Evolutionary conservation across 805 yeast species (phyloP), one percentile per base, ranked within the genome.

Genomic region (Spathaspora sp.): DNA sequence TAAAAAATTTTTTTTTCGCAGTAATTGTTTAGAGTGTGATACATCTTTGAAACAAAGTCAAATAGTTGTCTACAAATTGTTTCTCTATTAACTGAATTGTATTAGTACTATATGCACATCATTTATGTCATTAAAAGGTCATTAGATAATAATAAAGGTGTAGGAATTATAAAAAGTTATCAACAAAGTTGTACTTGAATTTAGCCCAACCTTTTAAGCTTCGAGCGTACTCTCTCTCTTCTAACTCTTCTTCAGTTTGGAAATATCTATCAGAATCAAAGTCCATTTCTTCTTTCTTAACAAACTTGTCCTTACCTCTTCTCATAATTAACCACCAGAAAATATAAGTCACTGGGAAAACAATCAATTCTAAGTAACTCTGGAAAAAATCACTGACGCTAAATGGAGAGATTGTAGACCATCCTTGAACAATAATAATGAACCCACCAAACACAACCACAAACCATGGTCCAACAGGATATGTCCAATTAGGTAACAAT

Each of bases 401-500:
- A 73, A 76, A 78, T 16, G 83, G 83, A 7, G 74, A 67, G 53
- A 79, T 74, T 4, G 77, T 64, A 7, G 76, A 61, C 82, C 82
- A 79, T 8, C 83, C 83, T 65, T 79, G 83, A 7, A 79, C 76
- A n/a, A 79, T 61, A 32, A 79, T 66, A 51, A 79, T 75, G 49
- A 78, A 68, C 0, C 69, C 56, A 5, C 74, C 75, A 51, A 73
- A 70, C 4, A 77, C 54, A 1, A 76, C 75, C 16, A 72, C 71
- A 54, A 77, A 67, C 67, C 73, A 77, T 10, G 81, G 80, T 74
- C 82, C 83, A 51, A 62, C 73, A 10, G 83, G 83, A 56, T 78
- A 73, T 1, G 81, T 74, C 82, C 82, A 78, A 58, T 78, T 78
- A 49, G 61, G 69, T 60, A 63, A 78, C 11, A 62, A 57, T 28